A percentile compares a stretch with the other conserved stretches of the same genome.
Evolutionary conservation across 192 early-diverging fungal genomes (phyloP).

Genomic region (Entomortierella chlamydospora): DNA sequence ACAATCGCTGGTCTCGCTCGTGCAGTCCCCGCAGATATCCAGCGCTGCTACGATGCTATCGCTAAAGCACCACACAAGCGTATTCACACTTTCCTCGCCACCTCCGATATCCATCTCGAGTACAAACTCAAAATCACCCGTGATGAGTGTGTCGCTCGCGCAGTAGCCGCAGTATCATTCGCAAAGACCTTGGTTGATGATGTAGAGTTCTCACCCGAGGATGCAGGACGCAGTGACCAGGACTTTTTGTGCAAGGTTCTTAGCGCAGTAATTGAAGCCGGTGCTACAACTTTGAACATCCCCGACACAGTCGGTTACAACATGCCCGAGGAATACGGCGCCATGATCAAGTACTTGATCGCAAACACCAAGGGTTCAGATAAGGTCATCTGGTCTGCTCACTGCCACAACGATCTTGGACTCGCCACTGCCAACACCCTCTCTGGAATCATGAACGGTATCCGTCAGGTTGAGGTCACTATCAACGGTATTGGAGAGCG

Average conservation of each 20-base stretch:
- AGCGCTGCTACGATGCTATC: slow-evolving; percentile 91
- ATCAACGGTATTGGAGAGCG: slow-evolving; percentile 99
- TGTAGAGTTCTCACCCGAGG: slow-evolving; percentile 96
- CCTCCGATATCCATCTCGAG: slow-evolving; percentile 95
- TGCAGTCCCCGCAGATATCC: slow-evolving; percentile 85
- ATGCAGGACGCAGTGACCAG: slow-evolving; percentile 91
- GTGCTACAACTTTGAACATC: slow-evolving; percentile 96
- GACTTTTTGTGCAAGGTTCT: slow-evolving; percentile 90
- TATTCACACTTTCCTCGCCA: slow-evolving; percentile 96
- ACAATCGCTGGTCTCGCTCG: slow-evolving; percentile 91
- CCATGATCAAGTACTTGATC: slow-evolving; percentile 84
- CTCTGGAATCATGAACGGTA: slow-evolving; percentile 89
- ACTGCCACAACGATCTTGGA: slow-evolving; percentile 98
- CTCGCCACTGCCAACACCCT: slow-evolving; percentile 97
- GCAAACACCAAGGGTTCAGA: slow-evolving; percentile 77
- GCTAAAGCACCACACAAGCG: slow-evolving; percentile 85
- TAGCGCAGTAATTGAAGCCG: slow-evolving; percentile 85
- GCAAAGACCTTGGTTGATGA: slow-evolving; percentile 85
- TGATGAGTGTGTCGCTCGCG: slow-evolving; percentile 86
- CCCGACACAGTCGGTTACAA: slow-evolving; percentile 99
- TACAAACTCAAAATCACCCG: slow-evolving; percentile 93
- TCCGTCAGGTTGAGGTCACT: slow-evolving; percentile 96
- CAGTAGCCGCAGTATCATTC: slow-evolving; percentile 81
- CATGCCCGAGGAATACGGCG: slow-evolving; percentile 90
- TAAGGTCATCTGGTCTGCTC: slow-evolving; percentile 90